Percentiles rank a stretch among this genome's conserved stretches.
Evolutionary conservation across 2,329 filamentous ascomycete species (phyloP).

Genomic region (Fusarium siculi): DNA sequence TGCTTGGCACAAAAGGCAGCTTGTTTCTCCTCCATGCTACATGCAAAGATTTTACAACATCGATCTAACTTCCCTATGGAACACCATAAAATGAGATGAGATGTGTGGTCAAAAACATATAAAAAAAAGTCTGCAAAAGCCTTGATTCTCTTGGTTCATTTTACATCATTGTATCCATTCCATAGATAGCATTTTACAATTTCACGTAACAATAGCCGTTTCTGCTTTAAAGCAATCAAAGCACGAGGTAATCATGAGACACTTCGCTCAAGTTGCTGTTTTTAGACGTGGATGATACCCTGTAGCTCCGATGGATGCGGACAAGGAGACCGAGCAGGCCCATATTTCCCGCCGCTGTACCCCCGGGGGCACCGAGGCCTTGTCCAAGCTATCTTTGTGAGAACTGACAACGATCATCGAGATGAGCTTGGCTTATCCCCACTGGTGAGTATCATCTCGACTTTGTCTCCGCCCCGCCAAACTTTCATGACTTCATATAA

Average conservation of each 20-base stretch:
- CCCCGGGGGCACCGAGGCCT: slow-evolving; percentile 4
- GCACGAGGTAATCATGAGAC: neutral
- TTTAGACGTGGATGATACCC: slow-evolving; percentile 17
- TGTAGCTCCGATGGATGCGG: slow-evolving; percentile 1
- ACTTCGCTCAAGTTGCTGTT: slow-evolving; percentile 17
- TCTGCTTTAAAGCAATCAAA: neutral
- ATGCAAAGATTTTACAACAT: neutral
- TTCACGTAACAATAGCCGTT: neutral
- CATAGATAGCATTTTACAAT: neutral
- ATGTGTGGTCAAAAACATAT: neutral
- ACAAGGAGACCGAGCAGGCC: neutral
- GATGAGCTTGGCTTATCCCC: too few species aligned
- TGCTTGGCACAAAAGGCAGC: neutral
- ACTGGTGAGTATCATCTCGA: neutral
- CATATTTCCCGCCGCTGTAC: slow-evolving; percentile 3
- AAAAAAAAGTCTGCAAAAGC: neutral
- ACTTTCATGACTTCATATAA: neutral
- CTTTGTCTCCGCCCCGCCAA: neutral
- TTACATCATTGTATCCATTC: neutral
- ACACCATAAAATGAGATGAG: neutral
- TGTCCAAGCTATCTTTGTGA: neutral
- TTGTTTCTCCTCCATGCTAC: neutral
- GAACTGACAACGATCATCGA: neutral
- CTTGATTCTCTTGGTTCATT: neutral
- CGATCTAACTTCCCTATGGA: too few species aligned